These are phyloP conservation scores for Falciphora oryzae DNA, from an alignment of 2,329 filamentous ascomycete species.

Conservation along the genomic window DNA sequence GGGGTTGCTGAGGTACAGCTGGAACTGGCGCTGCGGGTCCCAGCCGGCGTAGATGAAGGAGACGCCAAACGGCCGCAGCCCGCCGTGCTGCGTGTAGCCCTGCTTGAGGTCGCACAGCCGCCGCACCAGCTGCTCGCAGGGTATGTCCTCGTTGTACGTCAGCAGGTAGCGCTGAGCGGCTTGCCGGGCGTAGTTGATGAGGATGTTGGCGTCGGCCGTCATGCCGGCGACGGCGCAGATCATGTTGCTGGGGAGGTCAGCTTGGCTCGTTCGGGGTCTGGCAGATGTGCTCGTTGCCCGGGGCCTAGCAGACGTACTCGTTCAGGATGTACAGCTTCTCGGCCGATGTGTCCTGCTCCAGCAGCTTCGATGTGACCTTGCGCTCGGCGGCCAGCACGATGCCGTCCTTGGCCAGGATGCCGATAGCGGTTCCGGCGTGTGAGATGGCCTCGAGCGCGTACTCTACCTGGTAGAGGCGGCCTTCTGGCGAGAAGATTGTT, in stretches of 20 bases:
- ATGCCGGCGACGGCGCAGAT: conserved; percentile 98
- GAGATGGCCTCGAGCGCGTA: conserved; percentile 99
- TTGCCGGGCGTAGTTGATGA: conserved; percentile 99
- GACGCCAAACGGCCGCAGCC: conserved; percentile 94
- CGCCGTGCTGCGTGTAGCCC: conserved; percentile 98
- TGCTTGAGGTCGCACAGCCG: conserved; percentile 97
- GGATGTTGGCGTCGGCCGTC: conserved; percentile 99
- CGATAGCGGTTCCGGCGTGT: conserved; percentile 92
- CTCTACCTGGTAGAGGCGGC: conserved; percentile 97
- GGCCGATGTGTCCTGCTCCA: conserved; percentile 98
- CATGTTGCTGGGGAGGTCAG: conserved; percentile 74
- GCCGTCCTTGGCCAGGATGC: conserved; percentile 94
- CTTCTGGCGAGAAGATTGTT: conserved; percentile 99
- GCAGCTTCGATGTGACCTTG: conserved; percentile 97
- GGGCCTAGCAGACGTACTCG: conserved; percentile 57
- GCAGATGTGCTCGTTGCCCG: neutral
- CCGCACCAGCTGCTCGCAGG: conserved; percentile 96
- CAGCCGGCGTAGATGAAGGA: conserved; percentile 99
- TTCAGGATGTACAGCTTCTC: conserved; percentile 99
- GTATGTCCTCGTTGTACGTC: conserved; percentile 99
- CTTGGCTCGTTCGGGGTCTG: conserved; percentile 9
- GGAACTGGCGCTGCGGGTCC: conserved; percentile 93
- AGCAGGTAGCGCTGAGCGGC: conserved; percentile 95
- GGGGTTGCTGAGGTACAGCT: conserved; percentile 98
- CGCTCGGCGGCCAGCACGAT: conserved; percentile 97